These are phyloP conservation scores for Flammula alnicola DNA, from an alignment of 1,284 basidiomycete species.

Conservation along the genomic window DNA sequence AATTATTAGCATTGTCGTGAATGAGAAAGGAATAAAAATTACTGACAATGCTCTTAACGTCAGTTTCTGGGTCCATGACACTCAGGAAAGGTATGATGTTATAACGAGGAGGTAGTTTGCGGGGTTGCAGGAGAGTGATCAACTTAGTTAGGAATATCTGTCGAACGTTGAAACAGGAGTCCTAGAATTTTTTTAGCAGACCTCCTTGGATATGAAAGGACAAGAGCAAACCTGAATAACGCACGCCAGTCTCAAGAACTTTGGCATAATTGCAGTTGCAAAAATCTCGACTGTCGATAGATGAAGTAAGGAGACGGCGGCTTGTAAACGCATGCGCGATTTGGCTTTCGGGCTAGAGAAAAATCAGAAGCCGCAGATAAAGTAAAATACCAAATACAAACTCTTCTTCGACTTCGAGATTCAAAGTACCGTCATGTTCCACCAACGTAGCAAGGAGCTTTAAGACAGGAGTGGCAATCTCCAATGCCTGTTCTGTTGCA, in stretches of 20 bases:
- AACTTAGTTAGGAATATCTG: slow-evolving; percentile 80
- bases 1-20: not conserved
- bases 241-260: slow-evolving; percentile 76
- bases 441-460: slow-evolving; percentile 76
- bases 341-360: slow-evolving; percentile 56
- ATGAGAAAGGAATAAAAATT: not conserved
- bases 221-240: slow-evolving; percentile 68
- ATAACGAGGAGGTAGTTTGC: slow-evolving; percentile 74
- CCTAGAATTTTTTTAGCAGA: slow-evolving; percentile 50
- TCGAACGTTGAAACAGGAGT: slow-evolving; percentile 89
- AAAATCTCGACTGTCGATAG: slow-evolving; percentile 71
- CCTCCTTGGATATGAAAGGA: not conserved
- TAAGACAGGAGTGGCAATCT: slow-evolving; percentile 74
- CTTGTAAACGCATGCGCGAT: slow-evolving; percentile 80
- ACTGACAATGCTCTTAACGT: slow-evolving; percentile 67
- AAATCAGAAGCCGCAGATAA: not conserved
- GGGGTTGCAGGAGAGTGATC: slow-evolving; percentile 59
- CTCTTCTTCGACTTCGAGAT: slow-evolving; percentile 67
- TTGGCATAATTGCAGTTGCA: slow-evolving; percentile 59
- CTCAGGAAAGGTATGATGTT: slow-evolving; percentile 88
- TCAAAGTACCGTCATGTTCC: slow-evolving; percentile 67
- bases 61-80: slow-evolving; percentile 89
- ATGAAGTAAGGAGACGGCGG: slow-evolving; percentile 82
- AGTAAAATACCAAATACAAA: slow-evolving; percentile 40
- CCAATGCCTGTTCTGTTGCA: slow-evolving; percentile 58